Percentiles rank a stretch among this genome's conserved stretches.
Evolutionary conservation across 441 rosid genomes (phyloP).

Genomic region (Macaranga tanarius): DNA sequence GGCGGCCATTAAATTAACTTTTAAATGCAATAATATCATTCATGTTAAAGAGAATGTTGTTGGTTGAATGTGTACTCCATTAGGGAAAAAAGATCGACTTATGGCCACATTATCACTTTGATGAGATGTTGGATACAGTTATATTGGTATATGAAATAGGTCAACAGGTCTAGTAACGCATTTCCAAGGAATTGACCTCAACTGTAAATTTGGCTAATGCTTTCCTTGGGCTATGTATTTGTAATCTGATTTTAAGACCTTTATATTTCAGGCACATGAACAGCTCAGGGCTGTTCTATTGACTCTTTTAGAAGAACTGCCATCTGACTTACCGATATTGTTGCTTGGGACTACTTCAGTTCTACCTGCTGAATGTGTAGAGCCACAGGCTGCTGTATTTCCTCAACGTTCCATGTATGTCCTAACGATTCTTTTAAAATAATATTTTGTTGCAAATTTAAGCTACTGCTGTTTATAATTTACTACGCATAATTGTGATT

Average conservation of each 20-base stretch:
- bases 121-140: constrained; percentile 4
- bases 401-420: constrained; percentile 78
- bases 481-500: neutral
- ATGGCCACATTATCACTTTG: neutral
- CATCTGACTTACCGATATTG: constrained; percentile 81
- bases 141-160: constrained; percentile 1
- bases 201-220: too few species aligned
- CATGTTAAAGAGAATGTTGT: neutral
- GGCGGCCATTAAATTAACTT: neutral
- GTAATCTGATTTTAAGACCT: constrained; percentile 20
- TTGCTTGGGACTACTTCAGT: constrained; percentile 78
- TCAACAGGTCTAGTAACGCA: neutral
- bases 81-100: neutral
- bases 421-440: constrained; percentile 10
- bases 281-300: constrained; percentile 91
- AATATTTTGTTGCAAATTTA: constrained; percentile 12
- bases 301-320: constrained; percentile 91
- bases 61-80: neutral
- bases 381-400: constrained; percentile 54
- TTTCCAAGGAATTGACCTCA: neutral
- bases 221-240: neutral
- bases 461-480: constrained; percentile 2
- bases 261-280: constrained; percentile 81
- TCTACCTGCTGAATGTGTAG: constrained; percentile 52
- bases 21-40: neutral